These are phyloP conservation scores for Aspergillus pseudoviridinutans DNA, from an alignment of 2,329 filamentous ascomycete species.

Conservation along the genomic window DNA sequence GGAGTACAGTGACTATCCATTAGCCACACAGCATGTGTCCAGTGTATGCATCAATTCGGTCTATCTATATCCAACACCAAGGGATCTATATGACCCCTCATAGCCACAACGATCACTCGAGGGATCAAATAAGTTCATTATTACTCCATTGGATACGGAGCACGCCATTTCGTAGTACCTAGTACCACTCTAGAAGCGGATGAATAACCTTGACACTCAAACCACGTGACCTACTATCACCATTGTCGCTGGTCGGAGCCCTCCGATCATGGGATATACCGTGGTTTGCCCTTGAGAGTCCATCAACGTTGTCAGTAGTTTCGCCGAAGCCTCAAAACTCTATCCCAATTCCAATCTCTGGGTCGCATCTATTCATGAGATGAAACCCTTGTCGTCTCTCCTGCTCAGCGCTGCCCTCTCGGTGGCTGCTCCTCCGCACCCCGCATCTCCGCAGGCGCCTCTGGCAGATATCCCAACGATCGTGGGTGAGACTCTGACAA, in stretches of 20 bases:
- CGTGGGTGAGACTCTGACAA: constrained; percentile 8
- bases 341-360: neutral
- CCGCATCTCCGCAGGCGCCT: constrained; percentile 20
- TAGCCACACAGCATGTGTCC: neutral
- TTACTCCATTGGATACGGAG: neutral
- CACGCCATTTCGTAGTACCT: neutral
- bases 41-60: neutral
- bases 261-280: neutral
- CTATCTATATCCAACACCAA: neutral
- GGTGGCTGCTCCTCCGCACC: constrained; percentile 26
- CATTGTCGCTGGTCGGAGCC: too few relatives aligned
- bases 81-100: too few relatives aligned
- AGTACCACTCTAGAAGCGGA: too few relatives aligned
- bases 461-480: neutral
- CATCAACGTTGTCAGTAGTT: neutral
- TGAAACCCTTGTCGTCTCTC: constrained; percentile 13
- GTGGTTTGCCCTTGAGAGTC: neutral
- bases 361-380: neutral
- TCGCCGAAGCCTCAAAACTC: neutral
- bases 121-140: neutral
- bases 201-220: too few relatives aligned
- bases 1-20: too few relatives aligned
- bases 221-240: neutral
- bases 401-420: constrained; percentile 13
- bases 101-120: too few relatives aligned